phyloP scores from a whole-genome alignment of 2,329 filamentous ascomycete genomes.

The Fulvia fulva region DNA sequence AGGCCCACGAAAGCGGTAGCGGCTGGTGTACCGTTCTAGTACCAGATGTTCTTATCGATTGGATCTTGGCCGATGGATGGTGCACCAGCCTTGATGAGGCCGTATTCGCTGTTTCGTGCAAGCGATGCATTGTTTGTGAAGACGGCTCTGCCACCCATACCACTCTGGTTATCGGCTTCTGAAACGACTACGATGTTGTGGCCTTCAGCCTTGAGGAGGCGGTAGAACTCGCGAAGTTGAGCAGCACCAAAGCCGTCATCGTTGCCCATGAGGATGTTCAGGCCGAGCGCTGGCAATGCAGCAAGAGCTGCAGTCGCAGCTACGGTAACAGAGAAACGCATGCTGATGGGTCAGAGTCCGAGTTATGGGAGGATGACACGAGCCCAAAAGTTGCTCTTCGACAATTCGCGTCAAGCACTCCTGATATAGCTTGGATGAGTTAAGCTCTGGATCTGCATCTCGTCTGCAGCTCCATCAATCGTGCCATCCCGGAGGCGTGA shows the following conservation, averaged over 20 bases:
- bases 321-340: constrained; percentile 11
- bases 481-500: neutral
- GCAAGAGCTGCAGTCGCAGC: constrained; percentile 14
- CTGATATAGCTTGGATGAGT: neutral
- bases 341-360: no score
- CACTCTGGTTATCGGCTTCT: constrained; percentile 41
- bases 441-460: neutral
- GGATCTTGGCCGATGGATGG: constrained; percentile 52
- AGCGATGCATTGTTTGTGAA: constrained; percentile 45
- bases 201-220: constrained; percentile 35
- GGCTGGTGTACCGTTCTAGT: constrained; percentile 58
- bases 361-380: no score
- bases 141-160: constrained; percentile 43
- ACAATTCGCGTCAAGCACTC: neutral
- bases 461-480: neutral
- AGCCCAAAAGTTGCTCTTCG: no score
- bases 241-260: constrained; percentile 38
- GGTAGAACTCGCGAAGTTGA: constrained; percentile 38
- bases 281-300: constrained; percentile 8
- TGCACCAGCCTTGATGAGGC: constrained; percentile 45
- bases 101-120: constrained; percentile 42
- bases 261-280: constrained; percentile 39
- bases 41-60: constrained; percentile 53
- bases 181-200: constrained; percentile 44
- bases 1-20: constrained; percentile 50